Conservation (phyloP, 306 rosid species). For the Ormosia emarginata region DNA sequence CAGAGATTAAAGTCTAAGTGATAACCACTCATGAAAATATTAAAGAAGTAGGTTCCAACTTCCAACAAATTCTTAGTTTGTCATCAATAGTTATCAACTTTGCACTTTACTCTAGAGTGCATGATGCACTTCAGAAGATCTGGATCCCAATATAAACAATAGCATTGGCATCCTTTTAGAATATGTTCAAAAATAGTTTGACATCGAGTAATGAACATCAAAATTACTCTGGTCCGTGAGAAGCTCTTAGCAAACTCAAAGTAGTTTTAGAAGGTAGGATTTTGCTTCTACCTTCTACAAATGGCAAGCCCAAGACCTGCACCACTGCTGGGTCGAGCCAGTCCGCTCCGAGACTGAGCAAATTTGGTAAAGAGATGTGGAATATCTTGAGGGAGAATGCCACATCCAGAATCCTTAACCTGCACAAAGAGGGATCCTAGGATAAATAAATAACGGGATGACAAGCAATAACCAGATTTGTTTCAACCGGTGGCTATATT, state of each 20-base stretch:
- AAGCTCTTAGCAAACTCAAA: not conserved
- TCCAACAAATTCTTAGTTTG: not conserved
- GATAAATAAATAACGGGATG: not conserved
- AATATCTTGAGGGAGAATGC: conserved; percentile 72
- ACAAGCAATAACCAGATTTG: not conserved
- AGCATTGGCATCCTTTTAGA: not conserved
- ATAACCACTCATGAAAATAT: not conserved
- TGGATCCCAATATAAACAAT: not conserved
- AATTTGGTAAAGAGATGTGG: conserved; percentile 75
- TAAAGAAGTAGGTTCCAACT: not conserved
- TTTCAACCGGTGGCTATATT: not conserved
- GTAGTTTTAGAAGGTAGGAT: not conserved
- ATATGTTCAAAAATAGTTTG: not conserved
- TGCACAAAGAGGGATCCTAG: conserved; percentile 30
- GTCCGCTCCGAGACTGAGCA: conserved; percentile 53
- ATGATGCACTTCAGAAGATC: not conserved
- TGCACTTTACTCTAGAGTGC: not conserved
- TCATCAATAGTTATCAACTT: not conserved
- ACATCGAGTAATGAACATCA: not conserved
- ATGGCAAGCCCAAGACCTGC: conserved; percentile 93
- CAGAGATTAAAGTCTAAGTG: not conserved
- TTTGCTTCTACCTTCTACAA: conserved; percentile 63
- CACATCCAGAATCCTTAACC: conserved; percentile 94
- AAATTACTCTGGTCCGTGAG: not conserved
- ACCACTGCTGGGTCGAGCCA: conserved; percentile 46